These are phyloP conservation scores for Blastobotrys muscicola DNA, from an alignment of 805 yeast species.

Conservation along the genomic window DNA sequence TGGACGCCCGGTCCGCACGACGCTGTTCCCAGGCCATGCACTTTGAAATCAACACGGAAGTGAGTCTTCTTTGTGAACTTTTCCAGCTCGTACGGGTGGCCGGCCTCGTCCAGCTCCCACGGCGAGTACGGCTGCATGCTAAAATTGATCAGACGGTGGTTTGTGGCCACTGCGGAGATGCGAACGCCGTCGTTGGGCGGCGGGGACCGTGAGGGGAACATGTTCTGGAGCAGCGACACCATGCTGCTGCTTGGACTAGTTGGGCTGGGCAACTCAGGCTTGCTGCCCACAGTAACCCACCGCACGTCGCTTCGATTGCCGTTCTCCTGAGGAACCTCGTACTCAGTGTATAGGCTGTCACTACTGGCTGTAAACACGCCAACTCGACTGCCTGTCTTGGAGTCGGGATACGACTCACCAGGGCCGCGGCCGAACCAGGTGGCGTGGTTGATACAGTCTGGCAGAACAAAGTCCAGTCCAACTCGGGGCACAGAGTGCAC, in stretches of 20 bases:
- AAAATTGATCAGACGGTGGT: conserved; percentile 9
- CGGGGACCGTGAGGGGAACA: neutral
- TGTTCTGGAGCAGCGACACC: neutral
- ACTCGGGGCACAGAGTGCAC: conserved; percentile 28
- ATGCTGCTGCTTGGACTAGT: neutral
- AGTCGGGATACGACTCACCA: conserved; percentile 30
- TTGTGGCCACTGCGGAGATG: neutral
- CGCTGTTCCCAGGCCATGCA: conserved; percentile 23
- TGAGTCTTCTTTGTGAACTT: conserved; percentile 9
- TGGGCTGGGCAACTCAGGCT: neutral
- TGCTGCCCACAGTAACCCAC: conserved; percentile 18
- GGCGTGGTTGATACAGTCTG: conserved; percentile 16
- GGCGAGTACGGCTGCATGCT: conserved; percentile 12
- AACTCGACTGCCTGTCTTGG: conserved; percentile 21
- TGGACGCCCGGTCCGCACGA: conserved; percentile 24
- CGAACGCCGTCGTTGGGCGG: neutral
- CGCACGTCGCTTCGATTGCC: conserved; percentile 29
- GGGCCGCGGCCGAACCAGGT: conserved; percentile 32
- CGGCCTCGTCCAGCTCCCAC: conserved; percentile 15
- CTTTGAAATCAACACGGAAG: conserved; percentile 20
- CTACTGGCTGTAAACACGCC: conserved; percentile 19
- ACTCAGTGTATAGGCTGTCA: conserved; percentile 18
- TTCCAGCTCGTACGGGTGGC: conserved; percentile 21
- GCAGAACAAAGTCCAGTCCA: conserved; percentile 27
- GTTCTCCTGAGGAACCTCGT: conserved; percentile 32